phyloP scores from a whole-genome alignment of 352 stramenopile genomes.

The Phytophthora ohioensis region DNA sequence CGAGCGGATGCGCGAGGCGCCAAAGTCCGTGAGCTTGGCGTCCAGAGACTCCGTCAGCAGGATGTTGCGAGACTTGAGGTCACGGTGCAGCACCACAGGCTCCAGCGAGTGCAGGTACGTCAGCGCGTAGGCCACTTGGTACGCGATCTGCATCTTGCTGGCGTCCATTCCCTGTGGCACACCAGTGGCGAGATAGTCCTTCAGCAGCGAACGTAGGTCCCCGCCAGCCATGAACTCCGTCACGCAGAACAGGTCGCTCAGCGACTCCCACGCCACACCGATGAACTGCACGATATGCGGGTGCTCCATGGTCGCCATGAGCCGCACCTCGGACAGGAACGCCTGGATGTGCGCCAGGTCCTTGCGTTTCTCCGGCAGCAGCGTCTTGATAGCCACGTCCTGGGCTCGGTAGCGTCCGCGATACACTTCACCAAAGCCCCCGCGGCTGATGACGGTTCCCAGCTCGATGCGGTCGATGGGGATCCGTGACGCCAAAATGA shows the following conservation, averaged over 20 bases:
- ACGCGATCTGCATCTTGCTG: constrained; percentile 44
- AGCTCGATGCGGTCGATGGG: constrained; percentile 49
- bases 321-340: constrained; percentile 54
- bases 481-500: constrained; percentile 49
- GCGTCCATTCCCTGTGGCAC: constrained; percentile 33
- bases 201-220: constrained; percentile 51
- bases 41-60: constrained; percentile 49
- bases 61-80: constrained; percentile 75
- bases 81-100: constrained; percentile 50
- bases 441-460: constrained; percentile 39
- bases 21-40: constrained; percentile 65
- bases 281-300: constrained; percentile 58
- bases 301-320: constrained; percentile 52
- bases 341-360: constrained; percentile 45
- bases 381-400: constrained; percentile 50
- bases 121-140: constrained; percentile 41
- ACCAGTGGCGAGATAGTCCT: constrained; percentile 23
- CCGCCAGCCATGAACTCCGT: constrained; percentile 60
- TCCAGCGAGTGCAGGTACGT: constrained; percentile 40
- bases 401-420: constrained; percentile 45
- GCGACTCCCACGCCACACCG: constrained; percentile 58
- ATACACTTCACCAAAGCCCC: constrained; percentile 50
- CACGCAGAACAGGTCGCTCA: constrained; percentile 54
- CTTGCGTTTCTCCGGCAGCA: constrained; percentile 49
- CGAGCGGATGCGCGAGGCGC: constrained; percentile 29